A percentile compares a stretch with the other conserved stretches of the same genome.
phyloP scores from a whole-genome alignment of 1,284 basidiomycete species.

The Apiotrichum brassicae region DNA sequence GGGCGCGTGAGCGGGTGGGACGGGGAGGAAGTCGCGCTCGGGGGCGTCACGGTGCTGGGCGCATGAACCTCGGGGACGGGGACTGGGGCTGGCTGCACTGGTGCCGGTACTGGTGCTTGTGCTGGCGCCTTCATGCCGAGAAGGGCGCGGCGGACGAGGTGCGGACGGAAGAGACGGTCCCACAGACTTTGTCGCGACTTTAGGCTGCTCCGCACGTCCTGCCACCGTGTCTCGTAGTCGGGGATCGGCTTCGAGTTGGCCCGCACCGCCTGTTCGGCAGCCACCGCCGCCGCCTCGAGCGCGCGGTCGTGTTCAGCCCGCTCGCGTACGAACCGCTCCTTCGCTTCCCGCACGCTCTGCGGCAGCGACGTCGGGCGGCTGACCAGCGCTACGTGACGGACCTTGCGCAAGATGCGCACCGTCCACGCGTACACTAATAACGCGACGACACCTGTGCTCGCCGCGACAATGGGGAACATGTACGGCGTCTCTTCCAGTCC shows the following conservation, averaged over 20 bases:
- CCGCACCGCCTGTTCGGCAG: neutral
- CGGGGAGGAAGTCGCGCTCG: too few species aligned
- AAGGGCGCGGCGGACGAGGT: constrained; percentile 7
- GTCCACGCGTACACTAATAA: constrained; percentile 39
- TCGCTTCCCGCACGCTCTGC: constrained; percentile 13
- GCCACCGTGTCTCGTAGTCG: constrained; percentile 17
- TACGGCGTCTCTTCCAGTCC: constrained; percentile 42
- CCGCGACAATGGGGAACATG: constrained; percentile 44
- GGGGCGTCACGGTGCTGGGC: too few species aligned
- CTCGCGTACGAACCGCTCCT: constrained; percentile 15
- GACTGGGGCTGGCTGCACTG: too few species aligned
- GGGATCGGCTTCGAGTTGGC: constrained; percentile 1
- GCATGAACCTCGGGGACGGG: too few species aligned
- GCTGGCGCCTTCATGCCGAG: constrained; percentile 7
- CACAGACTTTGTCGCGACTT: constrained; percentile 5
- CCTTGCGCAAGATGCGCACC: constrained; percentile 32
- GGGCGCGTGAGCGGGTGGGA: too few species aligned
- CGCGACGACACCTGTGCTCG: constrained; percentile 34
- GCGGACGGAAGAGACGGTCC: constrained; percentile 18
- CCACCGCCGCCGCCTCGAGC: constrained; percentile 4
- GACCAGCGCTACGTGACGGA: constrained; percentile 39
- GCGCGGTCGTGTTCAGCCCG: constrained; percentile 5
- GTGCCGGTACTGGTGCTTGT: too few species aligned
- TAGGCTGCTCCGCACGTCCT: constrained; percentile 6
- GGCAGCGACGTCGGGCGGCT: constrained; percentile 7